phyloP scores from a whole-genome alignment of 2,329 filamentous ascomycete species.

The Purpureocillium lavendulum region DNA sequence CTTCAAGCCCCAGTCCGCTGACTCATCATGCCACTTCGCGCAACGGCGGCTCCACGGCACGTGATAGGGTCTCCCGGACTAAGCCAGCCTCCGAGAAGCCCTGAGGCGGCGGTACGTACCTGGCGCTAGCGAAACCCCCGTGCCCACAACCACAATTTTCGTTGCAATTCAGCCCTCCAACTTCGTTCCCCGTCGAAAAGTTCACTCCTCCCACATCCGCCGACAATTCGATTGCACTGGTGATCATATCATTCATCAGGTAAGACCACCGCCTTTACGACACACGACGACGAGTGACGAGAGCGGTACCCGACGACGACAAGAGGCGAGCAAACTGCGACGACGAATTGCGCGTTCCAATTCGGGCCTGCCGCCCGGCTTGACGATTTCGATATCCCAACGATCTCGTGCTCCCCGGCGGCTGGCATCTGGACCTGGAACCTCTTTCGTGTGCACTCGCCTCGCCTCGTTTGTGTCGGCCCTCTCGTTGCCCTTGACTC shows the following conservation, averaged over 20 bases:
- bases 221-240: constrained; percentile 39
- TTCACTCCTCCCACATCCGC: constrained; percentile 27
- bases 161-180: constrained; percentile 23
- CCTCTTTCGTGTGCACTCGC: too few species aligned
- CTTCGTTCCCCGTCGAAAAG: constrained; percentile 22
- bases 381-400: constrained; percentile 11
- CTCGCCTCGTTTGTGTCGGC: too few species aligned
- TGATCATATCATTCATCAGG: constrained; percentile 40
- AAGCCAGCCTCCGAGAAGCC: constrained; percentile 16
- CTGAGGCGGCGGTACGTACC: constrained; percentile 21
- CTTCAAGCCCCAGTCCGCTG: too few species aligned
- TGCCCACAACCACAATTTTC: constrained; percentile 33
- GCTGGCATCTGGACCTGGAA: too few species aligned
- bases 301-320: too few species aligned
- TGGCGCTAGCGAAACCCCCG: constrained; percentile 22
- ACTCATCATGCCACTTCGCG: too few species aligned
- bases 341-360: constrained; percentile 4
- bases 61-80: constrained; percentile 10
- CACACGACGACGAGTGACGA: not conserved
- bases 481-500: too few species aligned
- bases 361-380: constrained; percentile 12
- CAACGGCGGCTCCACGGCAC: too few species aligned
- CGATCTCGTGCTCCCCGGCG: constrained; percentile 11
- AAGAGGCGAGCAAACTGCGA: too few species aligned
- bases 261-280: constrained; percentile 21